These are phyloP conservation scores for Ichthyophthirius multifiliis DNA, from an alignment of 169 alveolate species.

Conservation along the genomic window DNA sequence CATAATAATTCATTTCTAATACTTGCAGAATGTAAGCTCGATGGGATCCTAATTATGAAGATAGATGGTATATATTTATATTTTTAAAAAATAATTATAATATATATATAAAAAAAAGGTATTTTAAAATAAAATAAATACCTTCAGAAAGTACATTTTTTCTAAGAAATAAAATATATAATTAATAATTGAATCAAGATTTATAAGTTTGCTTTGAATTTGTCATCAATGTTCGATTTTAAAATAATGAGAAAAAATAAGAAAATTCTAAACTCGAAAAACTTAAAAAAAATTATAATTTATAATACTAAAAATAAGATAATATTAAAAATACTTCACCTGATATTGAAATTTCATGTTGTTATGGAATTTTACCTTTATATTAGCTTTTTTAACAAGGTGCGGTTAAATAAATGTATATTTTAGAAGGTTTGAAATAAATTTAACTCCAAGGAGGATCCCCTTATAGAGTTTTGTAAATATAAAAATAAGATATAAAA, in stretches of 20 bases:
- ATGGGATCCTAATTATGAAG: constrained; percentile 13
- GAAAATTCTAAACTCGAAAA: not conserved
- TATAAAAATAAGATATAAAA: not conserved
- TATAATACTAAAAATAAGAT: not conserved
- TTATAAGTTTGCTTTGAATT: not conserved
- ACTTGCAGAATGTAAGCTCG: not conserved
- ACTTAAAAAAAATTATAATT: no score
- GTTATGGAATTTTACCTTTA: not conserved
- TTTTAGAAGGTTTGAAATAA: not conserved
- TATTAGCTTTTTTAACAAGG: not conserved
- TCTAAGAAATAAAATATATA: not conserved
- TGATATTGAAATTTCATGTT: not conserved
- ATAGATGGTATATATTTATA: not conserved
- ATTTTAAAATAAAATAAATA: not conserved
- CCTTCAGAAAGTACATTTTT: not conserved
- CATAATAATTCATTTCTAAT: not conserved
- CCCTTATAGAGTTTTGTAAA: not conserved
- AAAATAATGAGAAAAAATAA: not conserved
- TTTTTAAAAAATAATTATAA: not conserved
- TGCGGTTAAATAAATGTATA: no score
- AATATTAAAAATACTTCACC: not conserved
- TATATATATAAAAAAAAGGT: not conserved
- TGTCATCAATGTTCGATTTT: not conserved
- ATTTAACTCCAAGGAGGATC: not conserved
- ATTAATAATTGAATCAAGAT: not conserved